Conservation (phyloP, 2,329 filamentous ascomycete genomes). For the Talaromyces sp. region DNA sequence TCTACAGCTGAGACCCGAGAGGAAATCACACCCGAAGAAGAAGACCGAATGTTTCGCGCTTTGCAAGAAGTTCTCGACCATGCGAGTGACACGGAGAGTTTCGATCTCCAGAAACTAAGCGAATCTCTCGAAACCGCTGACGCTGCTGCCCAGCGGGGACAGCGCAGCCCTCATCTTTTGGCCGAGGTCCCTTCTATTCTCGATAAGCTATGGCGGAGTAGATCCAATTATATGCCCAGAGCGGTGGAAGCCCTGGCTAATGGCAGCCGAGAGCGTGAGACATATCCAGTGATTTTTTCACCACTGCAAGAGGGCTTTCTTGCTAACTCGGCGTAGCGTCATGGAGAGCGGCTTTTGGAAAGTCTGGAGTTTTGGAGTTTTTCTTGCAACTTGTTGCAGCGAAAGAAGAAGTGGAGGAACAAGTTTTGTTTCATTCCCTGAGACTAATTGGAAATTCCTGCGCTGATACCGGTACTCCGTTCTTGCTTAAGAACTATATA, state of each 20-base stretch:
- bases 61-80: slow-evolving; percentile 25
- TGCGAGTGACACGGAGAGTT: slow-evolving; percentile 8
- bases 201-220: slow-evolving; percentile 30
- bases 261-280: slow-evolving; percentile 37
- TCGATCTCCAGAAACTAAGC: slow-evolving; percentile 23
- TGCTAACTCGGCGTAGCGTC: slow-evolving; percentile 24
- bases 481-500: not conserved
- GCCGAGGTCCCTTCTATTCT: slow-evolving; percentile 24
- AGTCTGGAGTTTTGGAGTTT: slow-evolving; percentile 35
- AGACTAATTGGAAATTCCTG: slow-evolving; percentile 41
- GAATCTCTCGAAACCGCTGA: slow-evolving; percentile 25
- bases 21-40: slow-evolving; percentile 17
- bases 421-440: slow-evolving; percentile 34
- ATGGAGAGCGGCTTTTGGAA: slow-evolving; percentile 34
- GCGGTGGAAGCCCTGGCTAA: slow-evolving; percentile 36
- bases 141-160: slow-evolving; percentile 17
- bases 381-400: slow-evolving; percentile 35
- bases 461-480: slow-evolving; percentile 35
- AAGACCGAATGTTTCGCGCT: slow-evolving; percentile 28
- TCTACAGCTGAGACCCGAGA: slow-evolving; percentile 12
- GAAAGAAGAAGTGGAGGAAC: slow-evolving; percentile 21
- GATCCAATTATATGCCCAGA: slow-evolving; percentile 28
- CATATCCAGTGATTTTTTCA: slow-evolving; percentile 7
- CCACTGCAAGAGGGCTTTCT: not conserved
- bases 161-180: slow-evolving; percentile 18